Evolutionary conservation across 2,329 filamentous ascomycete genomes (phyloP), one percentile per base, ranked within the genome.

Genomic region (Fonsecaea monophora): DNA sequence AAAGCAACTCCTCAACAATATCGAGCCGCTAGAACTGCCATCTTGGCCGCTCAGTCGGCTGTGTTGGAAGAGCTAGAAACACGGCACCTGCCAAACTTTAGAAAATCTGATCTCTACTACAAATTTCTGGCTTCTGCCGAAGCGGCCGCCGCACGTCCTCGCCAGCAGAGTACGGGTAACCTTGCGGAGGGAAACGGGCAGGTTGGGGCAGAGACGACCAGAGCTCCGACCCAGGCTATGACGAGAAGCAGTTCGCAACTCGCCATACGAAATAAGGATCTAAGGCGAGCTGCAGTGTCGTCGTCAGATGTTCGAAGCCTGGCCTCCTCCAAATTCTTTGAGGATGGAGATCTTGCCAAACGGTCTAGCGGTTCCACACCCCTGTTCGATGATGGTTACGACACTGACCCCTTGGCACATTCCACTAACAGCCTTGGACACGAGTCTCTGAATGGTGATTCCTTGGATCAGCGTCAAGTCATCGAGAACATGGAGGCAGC

Each of bases 111-210:
- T 75, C 79, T 99, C 0, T 99, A 93, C 77, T 98, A 95, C 82
- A 99, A 99, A 77, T 97, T 94, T 76, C 84, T 99, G 1, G 92
- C 94, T 7, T 91, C 94, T 12, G 92, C 96, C 74, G 93, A 97
- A 78, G 79, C 80, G 35, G 77, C 80, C 5, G 72, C 74, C 4
- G 70, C 72, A n/a, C 60, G 45, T 38, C 48, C 71, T 13, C 59
- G 67, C 15, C 56, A 61, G 18, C 68, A 67, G 35, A 71, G 62
- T 50, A 40, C 64, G 8, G 55, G 25, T 15, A 53, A 68, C 37
- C 32, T 65, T 45, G 13, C 55, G 10, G 67, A 73, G 18, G n/a
- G 32, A 48, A 61, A 65, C 35, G 57, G 48, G 34, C 18, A 40
- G 15, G 15, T 50, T 40, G 50, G 13, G 13, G 25, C 35, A 13